Base-by-base conservation (phyloP, 2,329 filamentous ascomycete genomes). In the Spiromastix sp. region DNA sequence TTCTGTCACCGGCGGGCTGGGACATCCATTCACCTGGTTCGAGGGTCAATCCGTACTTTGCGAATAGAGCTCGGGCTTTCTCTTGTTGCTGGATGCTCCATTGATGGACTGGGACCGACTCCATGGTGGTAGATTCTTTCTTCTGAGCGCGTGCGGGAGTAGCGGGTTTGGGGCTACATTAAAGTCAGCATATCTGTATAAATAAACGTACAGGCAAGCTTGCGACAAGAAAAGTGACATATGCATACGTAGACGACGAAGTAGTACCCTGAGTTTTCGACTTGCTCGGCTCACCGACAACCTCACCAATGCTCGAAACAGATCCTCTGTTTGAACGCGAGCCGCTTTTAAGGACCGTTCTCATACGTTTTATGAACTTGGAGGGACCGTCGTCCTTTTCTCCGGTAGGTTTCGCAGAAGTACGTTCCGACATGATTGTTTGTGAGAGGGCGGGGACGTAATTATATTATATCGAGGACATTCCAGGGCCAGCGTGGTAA, bases 1-100 rank as follows among this genome's bases (percentile, higher is more conserved):
- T 51, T 17, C 50, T 43, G 36, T 55, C 52, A 39, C 38, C 45
- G 32, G 54, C 48, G 22, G 26, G 44, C 33, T 37, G 38, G 4
- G 51, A 48, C 37, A 56, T 59, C 61, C 59, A 64, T 39, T 66
- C 63, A 21, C 54, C 54, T 7, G 58, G 54, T 26, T 63, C 60
- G 13, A 67, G 45, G 3, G 55, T 59, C 37, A 68, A 44, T 20
- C 64, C 63, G 40, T 68, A 67, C 43, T 65, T 66, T 41, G 60
- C 60, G 41, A 67, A 67, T 13, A 68, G 50, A 21, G 52, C 55
- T 34, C 60, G 60, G 15, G 63, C 59, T 43, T 57, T 63, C 28
- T 60, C 59, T 44, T 63, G 59, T 37, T 64, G 63, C 18, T 60
- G 45, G 18, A 50, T 43, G 37, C 54, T 54, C 51, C 57, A 62